phyloP scores from a whole-genome alignment of 257 asterid genomes.

The Salvia splendens region DNA sequence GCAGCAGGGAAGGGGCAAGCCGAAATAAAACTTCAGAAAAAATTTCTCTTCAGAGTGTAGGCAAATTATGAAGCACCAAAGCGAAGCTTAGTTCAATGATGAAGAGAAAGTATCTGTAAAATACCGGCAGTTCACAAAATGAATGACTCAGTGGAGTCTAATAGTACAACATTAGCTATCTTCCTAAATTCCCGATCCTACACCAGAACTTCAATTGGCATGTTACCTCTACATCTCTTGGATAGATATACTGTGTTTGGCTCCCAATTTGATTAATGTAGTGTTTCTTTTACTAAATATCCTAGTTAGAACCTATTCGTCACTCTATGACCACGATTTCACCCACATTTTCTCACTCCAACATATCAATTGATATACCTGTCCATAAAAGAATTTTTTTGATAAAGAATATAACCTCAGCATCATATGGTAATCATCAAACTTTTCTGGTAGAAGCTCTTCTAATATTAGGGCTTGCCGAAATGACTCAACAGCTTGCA shows the following conservation, averaged over 20 bases:
- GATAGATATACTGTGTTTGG: background rate
- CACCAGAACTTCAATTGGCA: background rate
- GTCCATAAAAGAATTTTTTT: background rate
- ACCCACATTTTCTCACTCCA: constrained; percentile 24
- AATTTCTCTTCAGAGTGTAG: background rate
- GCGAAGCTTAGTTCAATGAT: background rate
- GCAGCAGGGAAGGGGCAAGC: constrained; percentile 4
- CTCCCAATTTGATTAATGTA: constrained; percentile 7
- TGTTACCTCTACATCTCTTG: constrained; percentile 2
- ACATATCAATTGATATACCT: constrained; percentile 18
- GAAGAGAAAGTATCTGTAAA: background rate
- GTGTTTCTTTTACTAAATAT: background rate
- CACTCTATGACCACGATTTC: background rate
- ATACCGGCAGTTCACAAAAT: constrained; percentile 13
- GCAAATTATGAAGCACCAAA: background rate
- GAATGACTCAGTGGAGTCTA: background rate
- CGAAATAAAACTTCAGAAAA: background rate
- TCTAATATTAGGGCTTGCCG: constrained; percentile 72
- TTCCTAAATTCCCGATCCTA: background rate
- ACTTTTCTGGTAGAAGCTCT: constrained; percentile 68
- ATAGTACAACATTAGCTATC: background rate
- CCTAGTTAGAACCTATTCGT: constrained; percentile 1
- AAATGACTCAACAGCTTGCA: constrained; percentile 76
- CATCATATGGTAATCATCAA: constrained; percentile 83
- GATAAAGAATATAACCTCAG: constrained; percentile 53